These are phyloP conservation scores for Stemphylium lycopersici DNA, from an alignment of 2,329 filamentous ascomycete species.

Conservation along the genomic window DNA sequence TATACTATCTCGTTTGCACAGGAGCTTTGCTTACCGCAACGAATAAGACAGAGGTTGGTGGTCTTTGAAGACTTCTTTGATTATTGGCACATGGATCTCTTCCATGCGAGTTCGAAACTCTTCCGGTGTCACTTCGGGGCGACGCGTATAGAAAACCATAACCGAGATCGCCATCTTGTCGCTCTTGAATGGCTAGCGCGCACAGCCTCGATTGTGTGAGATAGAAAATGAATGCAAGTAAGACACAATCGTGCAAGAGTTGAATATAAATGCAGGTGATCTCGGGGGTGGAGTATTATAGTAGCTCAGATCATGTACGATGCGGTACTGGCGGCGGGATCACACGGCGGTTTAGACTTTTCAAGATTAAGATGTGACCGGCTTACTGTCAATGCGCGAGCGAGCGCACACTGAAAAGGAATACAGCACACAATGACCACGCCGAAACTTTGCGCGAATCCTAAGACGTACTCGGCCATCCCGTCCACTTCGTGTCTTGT, in stretches of 20 bases:
- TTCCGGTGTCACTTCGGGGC: conserved; percentile 22
- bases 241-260: background rate
- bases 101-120: conserved; percentile 27
- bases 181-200: background rate
- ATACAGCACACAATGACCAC: conserved; percentile 3
- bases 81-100: conserved; percentile 19
- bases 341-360: conserved; percentile 7
- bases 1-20: background rate
- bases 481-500: background rate
- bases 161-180: conserved; percentile 21
- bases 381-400: conserved; percentile 8
- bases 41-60: conserved; percentile 14
- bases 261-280: background rate
- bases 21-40: background rate
- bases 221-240: background rate
- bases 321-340: background rate
- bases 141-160: conserved; percentile 25
- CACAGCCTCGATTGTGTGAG: background rate
- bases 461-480: conserved; percentile 6
- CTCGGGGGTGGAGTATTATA: background rate
- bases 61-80: conserved; percentile 24
- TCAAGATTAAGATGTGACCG: conserved; percentile 5
- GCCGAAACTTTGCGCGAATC: conserved; percentile 11
- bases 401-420: background rate
- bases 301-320: background rate